Conservation (phyloP, 2,329 filamentous ascomycete species). For the Hortaea werneckii region DNA sequence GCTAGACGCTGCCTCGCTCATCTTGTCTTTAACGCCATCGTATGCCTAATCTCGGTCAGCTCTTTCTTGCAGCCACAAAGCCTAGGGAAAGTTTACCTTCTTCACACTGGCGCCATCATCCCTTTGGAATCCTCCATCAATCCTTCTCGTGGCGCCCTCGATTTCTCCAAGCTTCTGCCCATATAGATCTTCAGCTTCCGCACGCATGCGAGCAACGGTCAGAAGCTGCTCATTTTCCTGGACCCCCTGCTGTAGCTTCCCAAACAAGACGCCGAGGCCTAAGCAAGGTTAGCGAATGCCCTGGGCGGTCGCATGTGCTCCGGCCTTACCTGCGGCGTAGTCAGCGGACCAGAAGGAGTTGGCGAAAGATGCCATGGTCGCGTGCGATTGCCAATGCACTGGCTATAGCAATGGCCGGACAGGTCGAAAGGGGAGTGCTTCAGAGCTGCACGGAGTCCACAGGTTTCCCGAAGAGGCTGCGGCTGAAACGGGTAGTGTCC, state of each 20-base stretch:
- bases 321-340: slow-evolving; percentile 71
- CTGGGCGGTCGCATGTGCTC: background rate
- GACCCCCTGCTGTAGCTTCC: slow-evolving; percentile 92
- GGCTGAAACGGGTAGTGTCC: background rate
- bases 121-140: slow-evolving; percentile 71
- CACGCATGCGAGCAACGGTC: slow-evolving; percentile 83
- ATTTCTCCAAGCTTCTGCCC: slow-evolving; percentile 73
- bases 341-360: slow-evolving; percentile 97
- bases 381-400: background rate
- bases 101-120: slow-evolving; percentile 94
- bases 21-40: slow-evolving; percentile 83
- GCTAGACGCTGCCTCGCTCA: slow-evolving; percentile 79
- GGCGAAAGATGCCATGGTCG: slow-evolving; percentile 71
- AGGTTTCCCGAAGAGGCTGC: background rate
- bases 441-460: background rate
- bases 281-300: slow-evolving; percentile 4
- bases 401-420: background rate
- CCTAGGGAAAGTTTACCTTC: slow-evolving; percentile 51
- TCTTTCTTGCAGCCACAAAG: too few species aligned
- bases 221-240: slow-evolving; percentile 91
- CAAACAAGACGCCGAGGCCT: slow-evolving; percentile 83
- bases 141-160: slow-evolving; percentile 67
- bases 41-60: slow-evolving; percentile 55
- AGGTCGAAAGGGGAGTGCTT: background rate
- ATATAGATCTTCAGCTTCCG: slow-evolving; percentile 89